Conservation (phyloP, 352 stramenopile genomes). For the Lagenidium giganteum region DNA sequence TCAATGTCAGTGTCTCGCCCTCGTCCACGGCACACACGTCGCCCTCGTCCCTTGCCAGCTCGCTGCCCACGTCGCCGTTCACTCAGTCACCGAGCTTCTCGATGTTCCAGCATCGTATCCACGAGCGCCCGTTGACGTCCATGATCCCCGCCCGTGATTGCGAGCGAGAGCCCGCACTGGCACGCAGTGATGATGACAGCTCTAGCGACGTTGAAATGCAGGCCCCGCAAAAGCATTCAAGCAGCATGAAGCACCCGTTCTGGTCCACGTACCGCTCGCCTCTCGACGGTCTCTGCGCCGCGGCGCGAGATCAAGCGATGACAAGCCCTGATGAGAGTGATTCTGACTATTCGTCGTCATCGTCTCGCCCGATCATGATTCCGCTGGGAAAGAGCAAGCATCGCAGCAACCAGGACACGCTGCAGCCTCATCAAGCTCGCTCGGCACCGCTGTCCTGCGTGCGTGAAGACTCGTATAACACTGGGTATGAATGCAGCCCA, state of each 20-base stretch:
- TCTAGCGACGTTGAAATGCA: slow-evolving; percentile 27
- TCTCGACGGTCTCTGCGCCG: slow-evolving; percentile 66
- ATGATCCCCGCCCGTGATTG: slow-evolving; percentile 51
- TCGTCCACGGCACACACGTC: too few species aligned
- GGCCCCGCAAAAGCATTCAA: background rate
- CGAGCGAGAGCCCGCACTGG: too few species aligned
- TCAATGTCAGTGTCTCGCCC: too few species aligned
- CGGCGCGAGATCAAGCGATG: too few species aligned
- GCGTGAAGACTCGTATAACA: slow-evolving; percentile 51
- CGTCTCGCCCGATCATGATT: slow-evolving; percentile 59
- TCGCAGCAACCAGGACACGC: slow-evolving; percentile 43
- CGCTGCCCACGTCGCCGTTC: slow-evolving; percentile 48
- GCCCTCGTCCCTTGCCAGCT: too few species aligned
- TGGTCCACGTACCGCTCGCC: slow-evolving; percentile 50
- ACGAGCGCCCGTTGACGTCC: slow-evolving; percentile 58
- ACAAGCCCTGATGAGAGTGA: too few species aligned
- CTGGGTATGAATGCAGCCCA: slow-evolving; percentile 55
- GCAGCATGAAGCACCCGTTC: slow-evolving; percentile 3
- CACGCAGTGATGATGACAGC: slow-evolving; percentile 33
- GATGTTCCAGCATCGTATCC: slow-evolving; percentile 50
- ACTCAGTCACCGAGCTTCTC: slow-evolving; percentile 25
- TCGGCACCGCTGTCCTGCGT: too few species aligned
- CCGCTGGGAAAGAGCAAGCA: slow-evolving; percentile 31
- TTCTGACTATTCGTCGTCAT: slow-evolving; percentile 18
- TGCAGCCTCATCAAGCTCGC: too few species aligned